Conservation (phyloP, 768 basidiomycete genomes). For the Boletus subcaerulescens region DNA sequence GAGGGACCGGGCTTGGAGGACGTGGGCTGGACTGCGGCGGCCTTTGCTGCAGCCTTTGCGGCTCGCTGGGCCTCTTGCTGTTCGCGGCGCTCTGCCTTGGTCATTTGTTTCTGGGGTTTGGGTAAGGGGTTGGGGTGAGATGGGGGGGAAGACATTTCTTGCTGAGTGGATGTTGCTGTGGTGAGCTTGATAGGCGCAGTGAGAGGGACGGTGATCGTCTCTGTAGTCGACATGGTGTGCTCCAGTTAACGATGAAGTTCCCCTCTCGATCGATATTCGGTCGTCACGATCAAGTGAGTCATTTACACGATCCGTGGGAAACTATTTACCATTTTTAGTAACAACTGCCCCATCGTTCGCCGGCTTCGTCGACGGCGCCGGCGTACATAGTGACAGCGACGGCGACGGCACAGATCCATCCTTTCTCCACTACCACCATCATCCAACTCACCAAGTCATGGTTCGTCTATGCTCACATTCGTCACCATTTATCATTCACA, state of each 20-base stretch:
- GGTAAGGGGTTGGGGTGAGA: slow-evolving; percentile 12
- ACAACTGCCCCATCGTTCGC: background rate
- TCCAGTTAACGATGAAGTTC: background rate
- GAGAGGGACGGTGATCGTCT: slow-evolving; percentile 11
- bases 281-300: slow-evolving; percentile 10
- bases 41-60: slow-evolving; percentile 59
- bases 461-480: slow-evolving; percentile 4
- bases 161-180: background rate
- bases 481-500: background rate
- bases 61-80: slow-evolving; percentile 79
- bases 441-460: slow-evolving; percentile 12
- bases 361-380: slow-evolving; percentile 1
- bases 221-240: slow-evolving; percentile 25
- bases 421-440: background rate
- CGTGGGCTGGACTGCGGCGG: slow-evolving; percentile 20
- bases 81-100: slow-evolving; percentile 77
- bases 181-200: slow-evolving; percentile 21
- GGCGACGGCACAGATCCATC: background rate
- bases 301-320: slow-evolving; percentile 19
- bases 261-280: background rate
- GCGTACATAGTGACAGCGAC: background rate
- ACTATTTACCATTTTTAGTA: slow-evolving; percentile 13
- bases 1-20: slow-evolving; percentile 29
- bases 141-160: slow-evolving; percentile 6
- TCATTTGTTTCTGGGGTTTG: slow-evolving; percentile 67